Evolutionary conservation across 257 asterid species (phyloP), one percentile per base, ranked within the genome.

Genomic region (Lantana camara): DNA sequence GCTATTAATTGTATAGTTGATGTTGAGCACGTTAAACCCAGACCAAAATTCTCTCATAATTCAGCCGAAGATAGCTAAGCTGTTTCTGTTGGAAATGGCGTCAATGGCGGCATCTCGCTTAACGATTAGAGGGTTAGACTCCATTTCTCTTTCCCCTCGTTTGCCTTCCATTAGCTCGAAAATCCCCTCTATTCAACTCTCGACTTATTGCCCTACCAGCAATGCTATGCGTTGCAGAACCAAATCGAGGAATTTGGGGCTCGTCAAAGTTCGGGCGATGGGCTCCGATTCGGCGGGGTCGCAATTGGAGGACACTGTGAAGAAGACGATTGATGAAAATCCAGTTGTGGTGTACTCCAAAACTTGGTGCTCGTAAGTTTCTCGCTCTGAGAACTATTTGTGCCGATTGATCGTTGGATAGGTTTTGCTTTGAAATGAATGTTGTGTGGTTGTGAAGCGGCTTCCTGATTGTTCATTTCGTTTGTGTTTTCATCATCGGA

Each of bases 301-400:
- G n/a, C 68, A 81, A 40, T 65, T 84, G 68, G 97, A 85, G 73
- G 96, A 78, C 40, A 63, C 75, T 8, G 88, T 93, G 44, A 81
- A 81, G 73, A 80, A 76, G 57, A 81, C 87, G 7, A 47, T 93
- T 61, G 60, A 56, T 30, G 90, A 81, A 5, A 83, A 81, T 66
- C 94, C 97, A 27, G 91, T 93, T 41, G 98, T 93, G 3, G 95
- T 93, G 34, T 93, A 93, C 77, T 90, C 98, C 79, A 93, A 93
- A 77, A 76, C 92, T 46, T 89, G 96, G 95, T 93, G 98, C 53
- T 83, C 96, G 98, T 93, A 59, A 75, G 98, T 85, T 63, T 48
- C 35, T 51, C 32, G 32, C 5, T 35, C 9, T 35, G 9, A 7
- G 7, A 35, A 35, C 40, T 35, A 35, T 35, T 35, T 35, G 11